Evolutionary conservation across 305 asterid genomes (phyloP).

Genomic region (Ilex paraguariensis): DNA sequence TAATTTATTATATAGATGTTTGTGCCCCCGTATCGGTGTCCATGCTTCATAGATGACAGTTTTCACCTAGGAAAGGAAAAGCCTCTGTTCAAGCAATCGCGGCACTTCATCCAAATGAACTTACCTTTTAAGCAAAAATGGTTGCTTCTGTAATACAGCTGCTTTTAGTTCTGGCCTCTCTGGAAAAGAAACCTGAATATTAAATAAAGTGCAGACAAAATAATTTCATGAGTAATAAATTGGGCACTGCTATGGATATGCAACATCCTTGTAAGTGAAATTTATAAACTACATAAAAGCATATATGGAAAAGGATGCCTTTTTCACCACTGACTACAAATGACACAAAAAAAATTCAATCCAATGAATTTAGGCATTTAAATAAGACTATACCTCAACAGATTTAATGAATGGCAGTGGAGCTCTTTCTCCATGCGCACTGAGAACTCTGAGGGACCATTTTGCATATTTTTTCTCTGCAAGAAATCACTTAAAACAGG

Average conservation of each 20-base stretch:
- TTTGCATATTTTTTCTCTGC: constrained; percentile 12
- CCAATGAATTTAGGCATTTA: background rate
- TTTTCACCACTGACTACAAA: background rate
- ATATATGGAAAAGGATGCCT: background rate
- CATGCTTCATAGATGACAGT: too few species aligned
- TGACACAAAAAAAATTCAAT: too few species aligned
- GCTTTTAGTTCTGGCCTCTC: constrained; percentile 17
- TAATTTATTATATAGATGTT: too few species aligned
- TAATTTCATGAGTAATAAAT: background rate
- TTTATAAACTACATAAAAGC: too few species aligned
- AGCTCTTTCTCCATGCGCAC: constrained; percentile 21
- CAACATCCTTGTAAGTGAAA: too few species aligned
- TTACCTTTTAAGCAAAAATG: constrained; percentile 12
- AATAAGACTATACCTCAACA: constrained; percentile 7
- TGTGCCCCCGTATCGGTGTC: too few species aligned
- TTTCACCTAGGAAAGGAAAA: background rate
- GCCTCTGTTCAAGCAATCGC: background rate
- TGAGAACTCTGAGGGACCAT: constrained; percentile 16
- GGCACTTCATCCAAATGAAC: background rate
- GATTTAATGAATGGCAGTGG: constrained; percentile 20
- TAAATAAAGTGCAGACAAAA: background rate
- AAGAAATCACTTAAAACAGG: background rate
- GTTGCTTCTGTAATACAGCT: constrained; percentile 15
- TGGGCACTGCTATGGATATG: too few species aligned
- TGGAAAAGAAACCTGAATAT: constrained; percentile 17